phyloP scores from a whole-genome alignment of 2,329 filamentous ascomycete genomes.

The Diaporthe aspalathi region DNA sequence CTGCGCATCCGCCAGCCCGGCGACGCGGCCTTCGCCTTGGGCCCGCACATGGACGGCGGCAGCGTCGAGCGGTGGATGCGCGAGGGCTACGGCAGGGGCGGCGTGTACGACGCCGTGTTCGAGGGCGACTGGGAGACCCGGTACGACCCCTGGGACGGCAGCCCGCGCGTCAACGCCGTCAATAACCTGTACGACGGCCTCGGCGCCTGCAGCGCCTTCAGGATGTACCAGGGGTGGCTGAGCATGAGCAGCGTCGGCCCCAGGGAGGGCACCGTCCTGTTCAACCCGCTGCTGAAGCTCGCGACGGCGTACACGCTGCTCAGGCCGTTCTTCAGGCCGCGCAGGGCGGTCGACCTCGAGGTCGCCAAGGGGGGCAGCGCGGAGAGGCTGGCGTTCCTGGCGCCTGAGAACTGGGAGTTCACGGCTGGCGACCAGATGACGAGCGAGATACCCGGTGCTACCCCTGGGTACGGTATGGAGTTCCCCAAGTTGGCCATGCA shows the following conservation, averaged over 20 bases:
- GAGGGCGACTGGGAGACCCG: constrained; percentile 77
- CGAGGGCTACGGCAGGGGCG: constrained; percentile 72
- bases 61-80: constrained; percentile 81
- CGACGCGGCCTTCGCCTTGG: constrained; percentile 76
- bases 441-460: constrained; percentile 75
- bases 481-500: constrained; percentile 69
- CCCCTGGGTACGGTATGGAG: constrained; percentile 77
- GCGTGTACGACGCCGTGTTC: constrained; percentile 80
- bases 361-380: constrained; percentile 38
- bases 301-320: constrained; percentile 85
- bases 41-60: constrained; percentile 79
- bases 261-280: constrained; percentile 81
- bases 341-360: constrained; percentile 18
- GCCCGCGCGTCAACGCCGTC: constrained; percentile 73
- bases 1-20: constrained; percentile 79
- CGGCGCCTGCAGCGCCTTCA: constrained; percentile 85
- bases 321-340: constrained; percentile 80
- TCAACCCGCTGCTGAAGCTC: constrained; percentile 81
- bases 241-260: constrained; percentile 79
- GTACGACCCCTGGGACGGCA: constrained; percentile 86
- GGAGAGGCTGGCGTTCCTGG: constrained; percentile 54
- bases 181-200: constrained; percentile 84
- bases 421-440: constrained; percentile 58
- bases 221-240: constrained; percentile 92
- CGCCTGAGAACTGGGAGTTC: constrained; percentile 69